Conservation (phyloP, 805 yeast genomes). For the Kazachstania africana region DNA sequence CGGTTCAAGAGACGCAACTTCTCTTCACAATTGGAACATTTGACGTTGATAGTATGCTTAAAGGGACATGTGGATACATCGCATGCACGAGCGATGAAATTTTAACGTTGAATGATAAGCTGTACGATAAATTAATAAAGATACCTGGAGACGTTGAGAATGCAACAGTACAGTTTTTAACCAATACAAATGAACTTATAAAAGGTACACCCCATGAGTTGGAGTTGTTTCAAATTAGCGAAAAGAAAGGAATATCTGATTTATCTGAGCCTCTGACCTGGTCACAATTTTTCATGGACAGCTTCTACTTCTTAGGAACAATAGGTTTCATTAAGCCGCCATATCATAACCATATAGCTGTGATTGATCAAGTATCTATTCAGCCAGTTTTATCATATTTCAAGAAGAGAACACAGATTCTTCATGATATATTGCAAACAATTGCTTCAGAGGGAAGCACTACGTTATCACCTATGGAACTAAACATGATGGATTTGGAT, state of each 20-base stretch:
- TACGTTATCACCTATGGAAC: too few relatives aligned
- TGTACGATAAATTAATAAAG: constrained; percentile 18
- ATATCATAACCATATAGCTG: constrained; percentile 12
- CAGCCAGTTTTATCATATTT: neutral
- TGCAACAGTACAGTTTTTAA: constrained; percentile 3
- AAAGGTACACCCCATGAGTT: constrained; percentile 22
- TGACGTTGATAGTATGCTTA: constrained; percentile 7
- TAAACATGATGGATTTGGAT: constrained; percentile 19
- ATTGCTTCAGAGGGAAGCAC: constrained; percentile 13
- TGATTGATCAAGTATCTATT: neutral
- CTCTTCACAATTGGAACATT: constrained; percentile 8
- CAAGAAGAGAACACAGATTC: constrained; percentile 3
- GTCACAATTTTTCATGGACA: constrained; percentile 23
- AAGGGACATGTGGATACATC: constrained; percentile 9
- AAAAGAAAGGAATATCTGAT: constrained; percentile 2
- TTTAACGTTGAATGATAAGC: constrained; percentile 12
- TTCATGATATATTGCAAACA: constrained; percentile 6
- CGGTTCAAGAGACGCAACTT: neutral
- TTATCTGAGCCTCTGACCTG: constrained; percentile 20
- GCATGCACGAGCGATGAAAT: constrained; percentile 26
- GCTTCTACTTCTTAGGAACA: constrained; percentile 19
- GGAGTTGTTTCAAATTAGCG: constrained; percentile 9
- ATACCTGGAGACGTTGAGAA: constrained; percentile 7
- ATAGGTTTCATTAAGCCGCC: constrained; percentile 21
- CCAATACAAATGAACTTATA: constrained; percentile 6